Evolutionary conservation across 345 rosid species (phyloP), one percentile per base, ranked within the genome.

Genomic region (Bruguiera parviflora): DNA sequence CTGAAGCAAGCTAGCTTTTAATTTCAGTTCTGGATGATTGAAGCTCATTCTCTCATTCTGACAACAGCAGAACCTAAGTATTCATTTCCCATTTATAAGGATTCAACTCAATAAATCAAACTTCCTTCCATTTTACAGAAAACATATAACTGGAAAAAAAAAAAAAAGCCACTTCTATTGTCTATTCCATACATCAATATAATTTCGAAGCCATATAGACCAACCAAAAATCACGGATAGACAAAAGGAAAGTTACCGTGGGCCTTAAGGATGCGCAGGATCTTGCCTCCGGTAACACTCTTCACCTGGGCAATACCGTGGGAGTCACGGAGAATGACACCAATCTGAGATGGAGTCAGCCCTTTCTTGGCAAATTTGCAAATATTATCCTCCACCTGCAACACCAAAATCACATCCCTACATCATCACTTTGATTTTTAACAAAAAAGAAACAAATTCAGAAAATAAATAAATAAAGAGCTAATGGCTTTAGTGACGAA

Each of bases 321-420:
- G 72, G 93, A 88, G 29, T 88, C 93, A 75, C 91, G 90, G 61
- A 88, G 93, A 65, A 88, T 83, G 15, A 88, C 89, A 77, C 93
- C 93, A 25, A 88, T 88, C 79, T 88, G 93, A 8, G 93, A 88
- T 22, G 93, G 93, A 16, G 90, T 86, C 80, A 88, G 64, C 57
- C 93, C 91, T 68, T 88, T 88, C 82, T 88, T 88, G 0, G 93
- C 93, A 75, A 88, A 82, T 79, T 83, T 88, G 76, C 90, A 84
- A 33, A 88, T 88, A 63, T 83, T 83, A 5, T 88, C 90, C 33
- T 86, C 90, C 49, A 88, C 90, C 90, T 85, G 46, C 62, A 4
- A 77, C 24, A 59, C 6, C 10, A 29, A 31, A 63, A 33, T 5
- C 4, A n/a, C 18, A 43, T 43, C 49, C 18, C 49, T 15, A 4